Evolutionary conservation across 2,329 filamentous ascomycete species (phyloP).

Genomic region (Neonectria ditissima): DNA sequence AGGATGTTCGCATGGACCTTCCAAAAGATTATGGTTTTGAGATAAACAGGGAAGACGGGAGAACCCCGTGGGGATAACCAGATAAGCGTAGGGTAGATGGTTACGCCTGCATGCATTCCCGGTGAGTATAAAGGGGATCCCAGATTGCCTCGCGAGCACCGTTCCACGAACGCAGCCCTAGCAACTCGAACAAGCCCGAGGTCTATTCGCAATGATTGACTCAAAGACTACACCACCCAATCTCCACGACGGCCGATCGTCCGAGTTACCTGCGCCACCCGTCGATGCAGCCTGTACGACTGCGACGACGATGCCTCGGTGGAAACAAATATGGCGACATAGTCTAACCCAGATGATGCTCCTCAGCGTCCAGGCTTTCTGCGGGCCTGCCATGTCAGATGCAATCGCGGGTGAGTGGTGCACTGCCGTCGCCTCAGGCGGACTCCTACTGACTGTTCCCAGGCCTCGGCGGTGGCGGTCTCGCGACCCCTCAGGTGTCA

Average conservation of each 20-base stretch:
- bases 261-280: not conserved
- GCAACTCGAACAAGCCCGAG: not conserved
- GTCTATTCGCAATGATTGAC: conserved; percentile 1
- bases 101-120: not conserved
- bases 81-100: not conserved
- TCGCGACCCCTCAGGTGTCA: conserved; percentile 22
- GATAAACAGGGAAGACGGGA: conserved; percentile 1
- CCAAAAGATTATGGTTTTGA: not conserved
- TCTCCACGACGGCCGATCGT: not conserved
- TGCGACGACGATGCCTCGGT: conserved; percentile 9
- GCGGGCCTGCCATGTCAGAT: conserved; percentile 22
- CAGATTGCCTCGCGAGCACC: not conserved
- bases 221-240: conserved; percentile 14
- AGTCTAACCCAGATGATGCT: conserved; percentile 26
- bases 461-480: conserved; percentile 22
- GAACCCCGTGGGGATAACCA: conserved; percentile 6
- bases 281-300: not conserved
- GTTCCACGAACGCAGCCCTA: not conserved
- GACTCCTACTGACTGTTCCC: not conserved
- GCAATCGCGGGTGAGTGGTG: conserved; percentile 11
- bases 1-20: conserved; percentile 14
- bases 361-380: conserved; percentile 22
- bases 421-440: not conserved
- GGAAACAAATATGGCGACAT: conserved; percentile 19
- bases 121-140: conserved; percentile 5